A percentile compares a stretch with the other conserved stretches of the same genome.
Evolutionary conservation across 2,329 filamentous ascomycete genomes (phyloP).

Genomic region (Pyrenophora teres): DNA sequence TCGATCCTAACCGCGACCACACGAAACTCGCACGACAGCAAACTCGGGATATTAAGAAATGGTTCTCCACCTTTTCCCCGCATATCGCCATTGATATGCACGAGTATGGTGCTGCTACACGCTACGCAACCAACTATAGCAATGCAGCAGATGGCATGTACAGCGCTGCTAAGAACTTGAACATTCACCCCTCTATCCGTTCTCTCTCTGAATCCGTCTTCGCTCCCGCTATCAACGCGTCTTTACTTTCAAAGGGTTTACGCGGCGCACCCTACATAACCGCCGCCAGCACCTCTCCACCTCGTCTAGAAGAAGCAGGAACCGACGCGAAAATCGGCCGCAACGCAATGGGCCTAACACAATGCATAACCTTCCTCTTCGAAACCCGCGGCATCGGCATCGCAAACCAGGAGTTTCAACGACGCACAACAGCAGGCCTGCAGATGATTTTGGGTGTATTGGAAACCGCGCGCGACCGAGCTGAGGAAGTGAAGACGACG

Average conservation of each 20-base stretch:
- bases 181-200: constrained; percentile 43
- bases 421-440: constrained; percentile 40
- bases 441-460: constrained; percentile 43
- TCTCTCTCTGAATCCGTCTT: constrained; percentile 43
- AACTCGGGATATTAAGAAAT: constrained; percentile 42
- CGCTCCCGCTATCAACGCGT: constrained; percentile 38
- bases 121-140: constrained; percentile 36
- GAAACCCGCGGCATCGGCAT: constrained; percentile 46
- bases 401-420: constrained; percentile 42
- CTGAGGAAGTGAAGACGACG: constrained; percentile 30
- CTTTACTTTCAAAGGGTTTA: constrained; percentile 32
- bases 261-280: constrained; percentile 45
- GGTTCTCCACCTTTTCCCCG: constrained; percentile 38
- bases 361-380: constrained; percentile 44
- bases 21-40: constrained; percentile 44
- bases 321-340: constrained; percentile 46
- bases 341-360: constrained; percentile 45
- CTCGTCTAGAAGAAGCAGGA: constrained; percentile 40
- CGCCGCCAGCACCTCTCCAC: constrained; percentile 27
- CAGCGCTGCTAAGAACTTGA: constrained; percentile 45
- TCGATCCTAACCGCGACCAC: constrained; percentile 47
- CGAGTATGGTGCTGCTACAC: constrained; percentile 38
- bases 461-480: constrained; percentile 39
- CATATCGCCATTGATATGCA: constrained; percentile 47
- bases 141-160: constrained; percentile 45